Percentiles rank a stretch among this genome's conserved stretches.
Conservation (phyloP, 2,329 filamentous ascomycete genomes). For the Xylaria sp. region DNA sequence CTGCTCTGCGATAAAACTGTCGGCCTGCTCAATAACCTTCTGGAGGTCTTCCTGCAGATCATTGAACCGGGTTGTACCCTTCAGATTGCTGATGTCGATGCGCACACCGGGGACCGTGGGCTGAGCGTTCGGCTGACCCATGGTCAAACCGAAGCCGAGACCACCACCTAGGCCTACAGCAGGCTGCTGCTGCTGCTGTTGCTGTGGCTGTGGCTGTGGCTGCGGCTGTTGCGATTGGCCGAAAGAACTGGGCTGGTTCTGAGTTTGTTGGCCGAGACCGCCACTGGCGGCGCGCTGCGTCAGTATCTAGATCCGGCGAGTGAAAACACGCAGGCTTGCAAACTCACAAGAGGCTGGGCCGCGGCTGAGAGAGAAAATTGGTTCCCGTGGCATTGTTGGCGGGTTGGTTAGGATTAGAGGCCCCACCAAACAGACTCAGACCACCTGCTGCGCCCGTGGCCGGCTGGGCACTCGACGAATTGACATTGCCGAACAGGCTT, state of each 20-base stretch:
- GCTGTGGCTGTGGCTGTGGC: slow-evolving; percentile 40
- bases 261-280: slow-evolving; percentile 38
- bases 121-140: slow-evolving; percentile 63
- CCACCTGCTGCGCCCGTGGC: slow-evolving; percentile 39
- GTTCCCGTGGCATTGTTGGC: slow-evolving; percentile 28
- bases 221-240: slow-evolving; percentile 40
- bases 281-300: slow-evolving; percentile 35
- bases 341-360: slow-evolving; percentile 50
- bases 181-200: slow-evolving; percentile 39
- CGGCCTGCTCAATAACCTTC: slow-evolving; percentile 79
- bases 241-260: slow-evolving; percentile 38
- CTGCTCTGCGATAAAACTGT: slow-evolving; percentile 82
- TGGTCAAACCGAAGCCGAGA: slow-evolving; percentile 53
- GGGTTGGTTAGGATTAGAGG: slow-evolving; percentile 35
- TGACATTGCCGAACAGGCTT: slow-evolving; percentile 41
- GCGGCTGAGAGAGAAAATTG: slow-evolving; percentile 42
- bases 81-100: slow-evolving; percentile 81
- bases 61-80: slow-evolving; percentile 90
- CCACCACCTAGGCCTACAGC: slow-evolving; percentile 43
- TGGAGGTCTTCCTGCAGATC: slow-evolving; percentile 87
- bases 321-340: background rate
- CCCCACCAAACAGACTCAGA: slow-evolving; percentile 49
- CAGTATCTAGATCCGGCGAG: background rate
- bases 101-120: slow-evolving; percentile 76
- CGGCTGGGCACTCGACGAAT: slow-evolving; percentile 35